Conservation (phyloP, 345 rosid genomes). For the Salix dunnii region DNA sequence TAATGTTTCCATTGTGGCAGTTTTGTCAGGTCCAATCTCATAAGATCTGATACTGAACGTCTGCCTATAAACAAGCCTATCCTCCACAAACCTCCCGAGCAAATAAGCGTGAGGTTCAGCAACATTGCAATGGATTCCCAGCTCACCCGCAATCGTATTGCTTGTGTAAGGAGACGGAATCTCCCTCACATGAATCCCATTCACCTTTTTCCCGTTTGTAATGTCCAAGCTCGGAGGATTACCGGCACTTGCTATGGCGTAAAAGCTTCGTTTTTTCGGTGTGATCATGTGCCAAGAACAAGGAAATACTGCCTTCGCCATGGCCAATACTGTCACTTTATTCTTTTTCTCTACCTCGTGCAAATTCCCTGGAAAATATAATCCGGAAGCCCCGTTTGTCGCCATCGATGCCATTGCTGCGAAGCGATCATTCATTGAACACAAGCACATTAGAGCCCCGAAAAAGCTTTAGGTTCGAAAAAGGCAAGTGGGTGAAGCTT, state of each 20-base stretch:
- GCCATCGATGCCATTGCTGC: constrained; percentile 22
- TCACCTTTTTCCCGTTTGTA: constrained; percentile 32
- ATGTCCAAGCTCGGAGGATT: constrained; percentile 15
- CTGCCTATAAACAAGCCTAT: constrained; percentile 18
- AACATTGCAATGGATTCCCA: constrained; percentile 4
- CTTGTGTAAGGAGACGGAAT: neutral
- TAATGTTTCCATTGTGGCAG: constrained; percentile 27
- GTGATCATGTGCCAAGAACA: neutral
- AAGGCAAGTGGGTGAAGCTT: neutral
- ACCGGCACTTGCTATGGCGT: constrained; percentile 9
- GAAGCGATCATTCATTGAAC: neutral
- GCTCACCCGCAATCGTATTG: constrained; percentile 1
- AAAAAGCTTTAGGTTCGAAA: neutral
- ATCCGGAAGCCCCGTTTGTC: constrained; percentile 3
- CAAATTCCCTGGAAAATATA: neutral
- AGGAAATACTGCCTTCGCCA: constrained; percentile 12
- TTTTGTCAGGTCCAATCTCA: constrained; percentile 31
- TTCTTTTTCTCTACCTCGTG: constrained; percentile 1
- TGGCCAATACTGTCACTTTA: neutral
- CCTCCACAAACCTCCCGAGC: constrained; percentile 23
- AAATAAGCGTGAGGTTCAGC: constrained; percentile 24
- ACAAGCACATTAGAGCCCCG: neutral
- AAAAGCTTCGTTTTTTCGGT: neutral
- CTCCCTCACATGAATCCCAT: constrained; percentile 21
- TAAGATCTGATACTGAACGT: constrained; percentile 25